Base-by-base conservation (phyloP, 768 basidiomycete genomes). In the Tephrocybe rancida region DNA sequence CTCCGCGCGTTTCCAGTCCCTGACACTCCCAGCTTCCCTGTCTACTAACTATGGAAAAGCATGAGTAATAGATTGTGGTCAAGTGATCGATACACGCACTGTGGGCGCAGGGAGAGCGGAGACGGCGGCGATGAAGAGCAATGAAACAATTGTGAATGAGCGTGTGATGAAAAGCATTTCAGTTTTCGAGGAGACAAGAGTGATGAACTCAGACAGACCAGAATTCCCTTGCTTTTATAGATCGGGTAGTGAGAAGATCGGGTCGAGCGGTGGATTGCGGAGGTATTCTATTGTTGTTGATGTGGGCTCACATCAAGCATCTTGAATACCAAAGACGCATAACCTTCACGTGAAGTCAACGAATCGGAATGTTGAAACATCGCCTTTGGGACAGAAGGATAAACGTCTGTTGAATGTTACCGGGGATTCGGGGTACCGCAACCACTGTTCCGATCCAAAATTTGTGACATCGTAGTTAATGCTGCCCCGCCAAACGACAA, bases 41-140 rank as follows among this genome's bases (percentile, higher is more conserved):
- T 50, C 42, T 16, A 44, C 47, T 18, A 48, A 16, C 53, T 48
- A 13, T 3, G 43, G 21, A 18, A 43, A 14, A 7, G 9, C 18
- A 16, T 35, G 11, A 42, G 14, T 18, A 26, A 7, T 30, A 26
- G n/a, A n/a, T 8, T 39, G 6, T 1, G 3, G 13, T 7, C 7
- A 44, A 13, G 6, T 22, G 11, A 11, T 11, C 21, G 55, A 32
- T 32, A 44, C 38, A 38, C 50, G 47, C 34, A 70, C 72, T 50
- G 32, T 29, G 29, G 45, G 24, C 59, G 77, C 74, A 52, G 78
- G 76, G 44, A 71, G 60, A 57, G 75, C 70, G 54, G 68, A 66
- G 54, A 64, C 69, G 50, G 67, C 64, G 41, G 66, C 58, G 26
- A 70, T 58, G 50, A 74, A 60, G 55, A 73, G 56, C 54, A 74